These are phyloP conservation scores for Magnolia officinalis DNA, from an alignment of 164 flowering plant species.

Conservation along the genomic window DNA sequence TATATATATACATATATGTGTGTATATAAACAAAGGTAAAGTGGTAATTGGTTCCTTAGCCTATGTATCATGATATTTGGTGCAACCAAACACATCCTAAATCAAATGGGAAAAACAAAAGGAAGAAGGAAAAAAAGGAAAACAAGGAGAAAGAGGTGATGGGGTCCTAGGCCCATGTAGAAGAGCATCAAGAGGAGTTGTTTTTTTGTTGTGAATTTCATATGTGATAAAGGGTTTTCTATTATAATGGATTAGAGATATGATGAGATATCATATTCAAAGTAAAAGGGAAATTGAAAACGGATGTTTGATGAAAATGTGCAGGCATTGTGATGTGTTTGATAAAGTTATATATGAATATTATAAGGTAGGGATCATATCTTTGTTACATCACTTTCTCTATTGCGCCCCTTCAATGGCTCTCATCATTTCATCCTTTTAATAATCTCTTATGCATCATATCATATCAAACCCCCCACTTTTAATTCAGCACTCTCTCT, in stretches of 20 bases:
- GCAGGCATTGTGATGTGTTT: neutral
- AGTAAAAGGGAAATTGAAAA: neutral
- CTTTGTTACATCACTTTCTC: neutral
- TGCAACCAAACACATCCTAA: too few species aligned
- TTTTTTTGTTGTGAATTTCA: too few species aligned
- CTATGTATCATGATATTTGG: too few species aligned
- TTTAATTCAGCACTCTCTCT: too few species aligned
- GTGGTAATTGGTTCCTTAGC: too few species aligned
- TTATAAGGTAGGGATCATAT: neutral
- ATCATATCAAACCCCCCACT: neutral
- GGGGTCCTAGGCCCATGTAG: too few species aligned
- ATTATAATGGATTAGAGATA: neutral
- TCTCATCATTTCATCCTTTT: neutral
- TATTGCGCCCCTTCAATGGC: neutral
- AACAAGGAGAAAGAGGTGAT: too few species aligned
- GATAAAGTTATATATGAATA: constrained; percentile 2
- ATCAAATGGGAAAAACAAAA: too few species aligned
- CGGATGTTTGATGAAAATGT: constrained; percentile 2
- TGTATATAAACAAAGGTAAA: too few species aligned
- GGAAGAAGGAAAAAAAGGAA: too few species aligned
- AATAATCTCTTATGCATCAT: neutral
- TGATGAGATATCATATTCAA: neutral
- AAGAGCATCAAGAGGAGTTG: too few species aligned
- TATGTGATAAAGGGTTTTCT: neutral
- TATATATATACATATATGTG: too few species aligned